Conservation (phyloP, 345 rosid species). For the Conringia planisiliqua region DNA sequence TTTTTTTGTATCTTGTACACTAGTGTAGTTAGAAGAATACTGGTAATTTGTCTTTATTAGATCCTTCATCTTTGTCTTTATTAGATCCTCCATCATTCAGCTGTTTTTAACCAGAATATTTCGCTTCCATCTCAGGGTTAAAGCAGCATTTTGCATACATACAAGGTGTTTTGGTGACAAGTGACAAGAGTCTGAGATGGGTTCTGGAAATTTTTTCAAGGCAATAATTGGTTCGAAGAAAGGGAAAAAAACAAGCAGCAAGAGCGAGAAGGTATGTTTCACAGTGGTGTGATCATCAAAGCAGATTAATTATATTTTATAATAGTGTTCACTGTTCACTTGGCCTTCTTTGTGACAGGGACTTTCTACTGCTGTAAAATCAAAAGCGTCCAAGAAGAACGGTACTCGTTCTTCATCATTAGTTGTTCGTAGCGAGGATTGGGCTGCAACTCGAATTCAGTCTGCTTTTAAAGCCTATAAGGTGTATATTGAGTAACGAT, state of each 20-base stretch:
- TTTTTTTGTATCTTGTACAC: not conserved
- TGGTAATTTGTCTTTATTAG: not conserved
- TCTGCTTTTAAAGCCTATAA: slow-evolving; percentile 71
- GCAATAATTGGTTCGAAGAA: slow-evolving; percentile 64
- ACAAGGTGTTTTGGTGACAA: slow-evolving; percentile 20
- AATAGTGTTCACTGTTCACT: not conserved
- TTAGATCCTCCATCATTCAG: not conserved
- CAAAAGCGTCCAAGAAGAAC: slow-evolving; percentile 65
- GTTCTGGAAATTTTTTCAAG: slow-evolving; percentile 79
- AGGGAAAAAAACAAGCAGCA: slow-evolving; percentile 44
- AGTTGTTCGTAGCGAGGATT: slow-evolving; percentile 45
- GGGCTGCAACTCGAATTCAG: slow-evolving; percentile 70
- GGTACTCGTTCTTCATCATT: slow-evolving; percentile 34
- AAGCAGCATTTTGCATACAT: slow-evolving; percentile 2
- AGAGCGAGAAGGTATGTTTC: slow-evolving; percentile 40
- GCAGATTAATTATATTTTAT: not conserved
- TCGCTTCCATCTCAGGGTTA: slow-evolving; percentile 39
- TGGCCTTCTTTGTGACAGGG: slow-evolving; percentile 40
- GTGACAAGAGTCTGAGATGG: slow-evolving; percentile 46
- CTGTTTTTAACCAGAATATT: not conserved
- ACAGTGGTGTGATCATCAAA: not conserved
- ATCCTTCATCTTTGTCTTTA: not conserved
- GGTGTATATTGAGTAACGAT: slow-evolving; percentile 38
- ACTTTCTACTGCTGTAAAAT: slow-evolving; percentile 46
- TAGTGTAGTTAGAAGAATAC: not conserved